Evolutionary conservation across 2,329 filamentous ascomycete species (phyloP).

Genomic region (Fusarium aywerte): DNA sequence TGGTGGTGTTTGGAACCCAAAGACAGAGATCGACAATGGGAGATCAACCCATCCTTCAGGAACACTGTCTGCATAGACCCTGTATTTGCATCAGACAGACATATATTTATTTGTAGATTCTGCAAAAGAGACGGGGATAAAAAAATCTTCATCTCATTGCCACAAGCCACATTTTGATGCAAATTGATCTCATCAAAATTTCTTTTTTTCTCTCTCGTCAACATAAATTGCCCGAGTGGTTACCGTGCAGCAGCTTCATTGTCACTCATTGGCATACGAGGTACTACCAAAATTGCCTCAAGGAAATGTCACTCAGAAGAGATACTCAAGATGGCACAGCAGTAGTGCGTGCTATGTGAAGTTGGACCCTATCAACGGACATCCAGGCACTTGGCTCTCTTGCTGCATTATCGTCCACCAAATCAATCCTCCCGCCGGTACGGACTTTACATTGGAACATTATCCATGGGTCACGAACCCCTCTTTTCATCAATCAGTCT

Average conservation of each 20-base stretch:
- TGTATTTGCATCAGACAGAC: conserved; percentile 11
- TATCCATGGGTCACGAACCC: conserved; percentile 6
- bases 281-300: conserved; percentile 17
- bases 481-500: conserved; percentile 20
- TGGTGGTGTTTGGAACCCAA: conserved; percentile 1
- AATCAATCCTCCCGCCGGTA: not conserved
- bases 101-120: not conserved
- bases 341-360: not conserved
- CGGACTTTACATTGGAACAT: not conserved
- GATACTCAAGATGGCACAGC: conserved; percentile 7
- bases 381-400: conserved; percentile 20
- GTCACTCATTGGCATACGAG: not conserved
- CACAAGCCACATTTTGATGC: conserved; percentile 15
- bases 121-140: conserved; percentile 4
- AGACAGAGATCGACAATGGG: conserved; percentile 21
- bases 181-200: not conserved
- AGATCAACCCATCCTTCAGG: conserved; percentile 33
- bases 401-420: not conserved
- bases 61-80: conserved; percentile 14
- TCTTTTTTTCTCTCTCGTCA: not conserved
- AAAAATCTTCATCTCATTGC: conserved; percentile 25
- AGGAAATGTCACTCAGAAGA: conserved; percentile 20
- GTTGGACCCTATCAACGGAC: not conserved
- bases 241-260: conserved; percentile 1
- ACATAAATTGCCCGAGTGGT: conserved; percentile 8